Percentiles rank a stretch among this genome's conserved stretches.
These are phyloP conservation scores for Tolypocladium sp. DNA, from an alignment of 2,329 filamentous ascomycete genomes.

Conservation along the genomic window DNA sequence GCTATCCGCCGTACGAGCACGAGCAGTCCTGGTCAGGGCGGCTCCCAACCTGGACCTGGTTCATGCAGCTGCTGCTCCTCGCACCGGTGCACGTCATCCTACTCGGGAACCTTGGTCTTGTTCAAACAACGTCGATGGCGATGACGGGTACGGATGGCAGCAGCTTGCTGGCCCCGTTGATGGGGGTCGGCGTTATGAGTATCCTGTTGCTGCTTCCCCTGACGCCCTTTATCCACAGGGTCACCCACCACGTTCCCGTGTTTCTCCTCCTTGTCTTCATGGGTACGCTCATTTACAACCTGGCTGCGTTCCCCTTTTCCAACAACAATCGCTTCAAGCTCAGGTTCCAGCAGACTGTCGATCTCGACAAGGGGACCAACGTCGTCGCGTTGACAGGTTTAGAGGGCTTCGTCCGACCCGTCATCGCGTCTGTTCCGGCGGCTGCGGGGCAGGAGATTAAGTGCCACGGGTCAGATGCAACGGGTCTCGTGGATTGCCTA, in stretches of 20 bases:
- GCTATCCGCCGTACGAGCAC: constrained; percentile 43
- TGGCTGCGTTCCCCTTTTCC: constrained; percentile 83
- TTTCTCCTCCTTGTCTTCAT: constrained; percentile 66
- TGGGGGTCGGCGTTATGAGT: constrained; percentile 58
- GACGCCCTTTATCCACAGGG: constrained; percentile 77
- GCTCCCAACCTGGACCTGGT: constrained; percentile 78
- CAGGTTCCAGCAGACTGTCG: constrained; percentile 74
- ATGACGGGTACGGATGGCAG: constrained; percentile 84
- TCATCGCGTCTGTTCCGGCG: constrained; percentile 63
- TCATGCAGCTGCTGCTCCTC: constrained; percentile 74
- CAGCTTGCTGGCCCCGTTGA: constrained; percentile 59
- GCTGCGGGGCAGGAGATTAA: constrained; percentile 51
- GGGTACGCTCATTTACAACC: constrained; percentile 75
- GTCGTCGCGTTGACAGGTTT: constrained; percentile 61
- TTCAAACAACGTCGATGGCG: constrained; percentile 61
- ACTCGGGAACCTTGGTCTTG: constrained; percentile 64
- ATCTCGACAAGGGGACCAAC: constrained; percentile 66
- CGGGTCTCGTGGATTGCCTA: constrained; percentile 51
- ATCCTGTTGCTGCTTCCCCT: constrained; percentile 67
- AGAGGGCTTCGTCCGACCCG: constrained; percentile 54
- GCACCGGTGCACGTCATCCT: constrained; percentile 72
- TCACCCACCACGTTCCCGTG: constrained; percentile 72
- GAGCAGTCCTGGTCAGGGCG: constrained; percentile 82
- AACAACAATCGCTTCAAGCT: constrained; percentile 71
- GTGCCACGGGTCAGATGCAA: constrained; percentile 36